These are phyloP conservation scores for Leishmania gerbilli DNA, from an alignment of 208 protist species.

Conservation along the genomic window DNA sequence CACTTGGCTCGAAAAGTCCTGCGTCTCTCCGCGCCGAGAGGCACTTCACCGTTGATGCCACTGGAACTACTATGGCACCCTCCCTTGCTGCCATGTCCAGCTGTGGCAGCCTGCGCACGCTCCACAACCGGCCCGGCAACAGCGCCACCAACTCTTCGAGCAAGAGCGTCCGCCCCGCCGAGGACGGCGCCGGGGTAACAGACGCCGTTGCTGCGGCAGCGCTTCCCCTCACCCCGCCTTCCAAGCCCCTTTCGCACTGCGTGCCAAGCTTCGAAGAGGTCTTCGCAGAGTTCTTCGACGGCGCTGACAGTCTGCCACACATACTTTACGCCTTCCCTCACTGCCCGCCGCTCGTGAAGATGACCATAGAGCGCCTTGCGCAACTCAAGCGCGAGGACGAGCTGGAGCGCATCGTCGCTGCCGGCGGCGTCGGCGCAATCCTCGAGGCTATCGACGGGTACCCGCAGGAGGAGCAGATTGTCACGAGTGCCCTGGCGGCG, in stretches of 20 bases:
- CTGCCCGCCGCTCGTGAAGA: slow-evolving; percentile 48
- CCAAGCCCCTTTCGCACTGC: slow-evolving; percentile 35
- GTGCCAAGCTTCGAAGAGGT: slow-evolving; percentile 57
- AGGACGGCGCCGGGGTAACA: neutral
- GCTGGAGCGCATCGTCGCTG: slow-evolving; percentile 41
- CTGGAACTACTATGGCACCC: neutral
- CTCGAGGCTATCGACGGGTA: slow-evolving; percentile 83
- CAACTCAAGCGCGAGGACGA: slow-evolving; percentile 30
- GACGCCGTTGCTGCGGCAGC: neutral
- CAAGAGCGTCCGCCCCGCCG: neutral
- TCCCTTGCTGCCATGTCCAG: neutral
- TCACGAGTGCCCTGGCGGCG: slow-evolving; percentile 56
- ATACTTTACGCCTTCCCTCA: slow-evolving; percentile 82
- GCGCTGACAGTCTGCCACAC: slow-evolving; percentile 63
- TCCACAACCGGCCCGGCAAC: neutral
- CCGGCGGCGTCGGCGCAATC: slow-evolving; percentile 70
- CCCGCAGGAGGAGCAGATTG: slow-evolving; percentile 68
- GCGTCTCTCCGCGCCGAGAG: neutral
- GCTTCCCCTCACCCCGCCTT: slow-evolving; percentile 5
- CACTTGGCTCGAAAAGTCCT: neutral
- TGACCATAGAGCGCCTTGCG: slow-evolving; percentile 52
- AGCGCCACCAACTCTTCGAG: neutral
- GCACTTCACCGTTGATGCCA: neutral
- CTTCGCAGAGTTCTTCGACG: slow-evolving; percentile 75
- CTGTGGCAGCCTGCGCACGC: no score